Conservation (phyloP, 1,139 yeast genomes). For the Geotrichum phurueaensis region DNA sequence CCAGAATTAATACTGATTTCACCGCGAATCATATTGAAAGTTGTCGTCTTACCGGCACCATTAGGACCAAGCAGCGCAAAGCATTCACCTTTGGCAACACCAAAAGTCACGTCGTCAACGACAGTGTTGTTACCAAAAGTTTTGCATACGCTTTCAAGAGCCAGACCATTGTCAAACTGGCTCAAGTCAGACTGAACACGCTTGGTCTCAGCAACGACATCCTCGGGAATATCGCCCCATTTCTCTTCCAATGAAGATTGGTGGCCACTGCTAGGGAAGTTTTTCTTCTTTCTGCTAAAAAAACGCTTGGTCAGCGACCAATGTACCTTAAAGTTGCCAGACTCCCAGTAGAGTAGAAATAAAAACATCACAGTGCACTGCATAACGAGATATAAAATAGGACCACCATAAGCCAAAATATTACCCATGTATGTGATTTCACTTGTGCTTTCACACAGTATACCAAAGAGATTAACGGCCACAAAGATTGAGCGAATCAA, state of each 20-base stretch:
- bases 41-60: conserved; percentile 96
- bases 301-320: neutral
- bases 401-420: conserved; percentile 36
- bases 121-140: conserved; percentile 28
- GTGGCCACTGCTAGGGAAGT: neutral
- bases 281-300: neutral
- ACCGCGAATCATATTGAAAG: conserved; percentile 64
- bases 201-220: conserved; percentile 18
- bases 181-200: conserved; percentile 20
- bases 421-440: conserved; percentile 29
- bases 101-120: conserved; percentile 35
- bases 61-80: conserved; percentile 72
- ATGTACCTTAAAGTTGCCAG: conserved; percentile 24
- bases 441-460: conserved; percentile 27
- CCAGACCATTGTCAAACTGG: conserved; percentile 27
- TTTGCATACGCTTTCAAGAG: conserved; percentile 31
- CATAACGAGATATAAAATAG: conserved; percentile 32
- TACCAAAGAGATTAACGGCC: conserved; percentile 34
- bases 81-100: conserved; percentile 33
- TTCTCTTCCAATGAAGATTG: conserved; percentile 8
- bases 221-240: conserved; percentile 11
- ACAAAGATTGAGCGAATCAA: conserved; percentile 33
- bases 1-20: conserved; percentile 33
- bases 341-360: conserved; percentile 35
- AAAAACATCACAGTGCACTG: conserved; percentile 28